phyloP scores from a whole-genome alignment of 495 filamentous ascomycete species.

The Thermothielavioides terrestris region DNA sequence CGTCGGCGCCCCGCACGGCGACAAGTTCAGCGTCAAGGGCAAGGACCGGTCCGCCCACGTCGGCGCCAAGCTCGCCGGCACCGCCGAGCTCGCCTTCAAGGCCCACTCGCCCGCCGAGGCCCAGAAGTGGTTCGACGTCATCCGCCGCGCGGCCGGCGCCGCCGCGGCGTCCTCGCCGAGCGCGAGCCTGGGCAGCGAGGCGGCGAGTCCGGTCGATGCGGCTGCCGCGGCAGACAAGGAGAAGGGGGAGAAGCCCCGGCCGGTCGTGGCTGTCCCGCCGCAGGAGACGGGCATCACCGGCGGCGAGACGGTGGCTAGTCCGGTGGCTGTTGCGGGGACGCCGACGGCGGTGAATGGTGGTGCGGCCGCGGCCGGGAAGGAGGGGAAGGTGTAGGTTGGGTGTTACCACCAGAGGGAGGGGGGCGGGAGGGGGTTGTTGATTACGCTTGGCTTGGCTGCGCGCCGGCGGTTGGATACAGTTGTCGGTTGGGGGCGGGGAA shows the following conservation, averaged over 20 bases:
- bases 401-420: no score
- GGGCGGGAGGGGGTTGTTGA: no score
- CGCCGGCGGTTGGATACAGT: no score
- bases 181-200: neutral
- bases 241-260: slow-evolving; percentile 12
- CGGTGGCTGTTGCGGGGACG: slow-evolving; percentile 5
- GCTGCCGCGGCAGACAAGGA: slow-evolving; percentile 2
- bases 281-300: slow-evolving; percentile 34
- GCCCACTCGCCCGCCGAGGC: slow-evolving; percentile 68
- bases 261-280: slow-evolving; percentile 12
- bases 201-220: neutral
- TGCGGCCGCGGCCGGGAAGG: neutral
- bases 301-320: slow-evolving; percentile 29
- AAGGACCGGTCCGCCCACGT: slow-evolving; percentile 59
- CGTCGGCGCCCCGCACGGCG: slow-evolving; percentile 62
- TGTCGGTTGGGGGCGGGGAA: neutral
- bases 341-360: neutral
- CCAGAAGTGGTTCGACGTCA: slow-evolving; percentile 71
- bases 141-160: slow-evolving; percentile 41
- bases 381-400: neutral
- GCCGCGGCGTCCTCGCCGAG: slow-evolving; percentile 20
- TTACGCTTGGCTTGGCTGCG: no score
- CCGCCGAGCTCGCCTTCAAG: slow-evolving; percentile 47
- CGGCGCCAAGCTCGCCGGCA: slow-evolving; percentile 44
- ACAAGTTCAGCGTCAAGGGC: slow-evolving; percentile 90